These are phyloP conservation scores for Penicillium simplicissimum DNA, from an alignment of 495 filamentous ascomycete species.

Conservation along the genomic window DNA sequence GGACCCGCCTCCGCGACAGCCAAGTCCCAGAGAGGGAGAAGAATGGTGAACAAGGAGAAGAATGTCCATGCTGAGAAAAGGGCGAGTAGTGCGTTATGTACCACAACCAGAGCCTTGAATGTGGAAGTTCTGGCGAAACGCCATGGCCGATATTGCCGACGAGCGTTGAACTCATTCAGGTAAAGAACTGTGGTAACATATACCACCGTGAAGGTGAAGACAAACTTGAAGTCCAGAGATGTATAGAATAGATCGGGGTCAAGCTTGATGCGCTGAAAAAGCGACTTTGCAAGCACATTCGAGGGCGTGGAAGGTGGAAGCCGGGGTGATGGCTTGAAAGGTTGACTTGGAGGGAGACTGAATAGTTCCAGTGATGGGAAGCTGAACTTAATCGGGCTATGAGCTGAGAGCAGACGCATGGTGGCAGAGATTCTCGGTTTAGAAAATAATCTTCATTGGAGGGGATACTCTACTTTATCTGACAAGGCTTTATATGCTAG, in stretches of 20 bases:
- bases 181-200: slow-evolving; percentile 16
- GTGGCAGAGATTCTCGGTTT: neutral
- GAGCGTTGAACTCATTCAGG: slow-evolving; percentile 18
- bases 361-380: slow-evolving; percentile 6
- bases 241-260: slow-evolving; percentile 7
- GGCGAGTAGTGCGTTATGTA: slow-evolving; percentile 15
- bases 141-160: slow-evolving; percentile 18
- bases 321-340: slow-evolving; percentile 4
- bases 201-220: slow-evolving; percentile 15
- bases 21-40: neutral
- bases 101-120: slow-evolving; percentile 12
- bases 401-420: slow-evolving; percentile 3
- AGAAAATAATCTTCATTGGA: neutral
- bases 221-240: slow-evolving; percentile 4
- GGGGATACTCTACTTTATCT: neutral
- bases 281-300: neutral
- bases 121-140: slow-evolving; percentile 12
- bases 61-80: slow-evolving; percentile 20
- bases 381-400: slow-evolving; percentile 1
- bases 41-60: slow-evolving; percentile 3
- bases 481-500: slow-evolving; percentile 7
- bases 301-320: neutral
- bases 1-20: neutral
- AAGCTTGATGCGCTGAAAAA: slow-evolving; percentile 4
- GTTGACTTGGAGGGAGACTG: slow-evolving; percentile 7